Evolutionary conservation across 208 protist genomes (phyloP).

Genomic region (Leishmania tropica): DNA sequence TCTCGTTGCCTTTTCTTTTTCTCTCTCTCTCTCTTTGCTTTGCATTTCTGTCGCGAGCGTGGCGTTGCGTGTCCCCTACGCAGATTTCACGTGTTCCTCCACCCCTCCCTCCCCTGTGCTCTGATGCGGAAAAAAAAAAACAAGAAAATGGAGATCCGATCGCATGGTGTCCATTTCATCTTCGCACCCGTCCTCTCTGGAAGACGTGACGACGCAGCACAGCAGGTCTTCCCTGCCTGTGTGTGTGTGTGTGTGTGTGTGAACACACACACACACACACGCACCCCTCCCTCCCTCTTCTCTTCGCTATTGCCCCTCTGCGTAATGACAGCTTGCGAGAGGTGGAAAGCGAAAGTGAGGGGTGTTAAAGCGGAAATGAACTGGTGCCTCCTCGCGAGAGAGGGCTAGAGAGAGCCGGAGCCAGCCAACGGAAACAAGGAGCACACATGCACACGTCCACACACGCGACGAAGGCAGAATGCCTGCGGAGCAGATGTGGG

Average conservation of each 20-base stretch:
- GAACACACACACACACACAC: too few relatives aligned
- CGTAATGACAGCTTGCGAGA: neutral
- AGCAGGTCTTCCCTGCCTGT: neutral
- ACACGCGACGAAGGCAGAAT: neutral
- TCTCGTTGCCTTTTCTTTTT: neutral
- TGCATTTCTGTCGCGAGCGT: neutral
- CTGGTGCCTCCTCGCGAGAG: neutral
- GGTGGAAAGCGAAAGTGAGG: neutral
- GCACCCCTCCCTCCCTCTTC: neutral
- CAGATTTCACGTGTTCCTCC: too few relatives aligned
- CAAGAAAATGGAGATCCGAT: neutral
- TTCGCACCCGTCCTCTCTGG: neutral
- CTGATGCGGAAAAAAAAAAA: neutral
- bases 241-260: neutral
- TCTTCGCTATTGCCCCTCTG: neutral
- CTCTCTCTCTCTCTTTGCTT: neutral
- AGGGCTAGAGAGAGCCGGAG: neutral
- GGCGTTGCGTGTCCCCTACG: neutral
- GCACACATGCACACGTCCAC: neutral
- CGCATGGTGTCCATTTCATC: neutral
- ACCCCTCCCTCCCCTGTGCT: slow-evolving; percentile 15
- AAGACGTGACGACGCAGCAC: neutral
- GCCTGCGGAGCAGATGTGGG: neutral
- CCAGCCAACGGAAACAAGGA: neutral
- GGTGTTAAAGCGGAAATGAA: neutral